Evolutionary conservation across 2,329 filamentous ascomycete genomes (phyloP).

Genomic region (Verticillium zaregamsianum): DNA sequence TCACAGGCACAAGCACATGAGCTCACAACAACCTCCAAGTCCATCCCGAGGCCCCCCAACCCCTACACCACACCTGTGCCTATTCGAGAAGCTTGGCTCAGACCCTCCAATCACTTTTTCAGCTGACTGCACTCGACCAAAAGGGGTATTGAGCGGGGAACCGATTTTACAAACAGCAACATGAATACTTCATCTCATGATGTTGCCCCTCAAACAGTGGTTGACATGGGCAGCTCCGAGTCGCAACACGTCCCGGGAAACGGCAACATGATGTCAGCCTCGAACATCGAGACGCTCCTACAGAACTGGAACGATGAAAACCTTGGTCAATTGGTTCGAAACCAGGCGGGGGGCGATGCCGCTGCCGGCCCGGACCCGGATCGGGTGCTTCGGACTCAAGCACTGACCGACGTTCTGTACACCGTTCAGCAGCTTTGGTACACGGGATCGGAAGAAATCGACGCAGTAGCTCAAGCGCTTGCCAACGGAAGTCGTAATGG

Average conservation of each 20-base stretch:
- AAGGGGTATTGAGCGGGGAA: not conserved
- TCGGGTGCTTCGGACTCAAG: not conserved
- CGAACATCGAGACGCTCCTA: not conserved
- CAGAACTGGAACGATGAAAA: not conserved
- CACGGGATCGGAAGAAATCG: constrained; percentile 35
- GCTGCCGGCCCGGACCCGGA: not conserved
- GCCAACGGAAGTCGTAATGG: constrained; percentile 53
- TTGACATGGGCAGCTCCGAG: not conserved
- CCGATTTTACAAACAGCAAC: not conserved
- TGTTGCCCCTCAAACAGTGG: not conserved
- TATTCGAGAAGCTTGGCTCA: not conserved
- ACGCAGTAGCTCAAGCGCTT: constrained; percentile 44
- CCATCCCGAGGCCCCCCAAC: not conserved
- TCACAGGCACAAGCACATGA: not conserved
- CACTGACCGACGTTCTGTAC: constrained; percentile 26
- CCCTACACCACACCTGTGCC: not conserved
- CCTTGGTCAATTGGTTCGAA: not conserved
- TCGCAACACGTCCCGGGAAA: not conserved
- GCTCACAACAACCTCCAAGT: not conserved
- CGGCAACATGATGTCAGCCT: not conserved
- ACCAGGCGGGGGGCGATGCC: not conserved
- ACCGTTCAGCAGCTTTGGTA: constrained; percentile 36
- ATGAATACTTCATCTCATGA: not conserved
- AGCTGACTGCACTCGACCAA: not conserved
- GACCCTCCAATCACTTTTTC: not conserved